Percentiles rank a stretch among this genome's conserved stretches.
These are phyloP conservation scores for Peronospora tabacina DNA, from an alignment of 352 stramenopile species.

Conservation along the genomic window DNA sequence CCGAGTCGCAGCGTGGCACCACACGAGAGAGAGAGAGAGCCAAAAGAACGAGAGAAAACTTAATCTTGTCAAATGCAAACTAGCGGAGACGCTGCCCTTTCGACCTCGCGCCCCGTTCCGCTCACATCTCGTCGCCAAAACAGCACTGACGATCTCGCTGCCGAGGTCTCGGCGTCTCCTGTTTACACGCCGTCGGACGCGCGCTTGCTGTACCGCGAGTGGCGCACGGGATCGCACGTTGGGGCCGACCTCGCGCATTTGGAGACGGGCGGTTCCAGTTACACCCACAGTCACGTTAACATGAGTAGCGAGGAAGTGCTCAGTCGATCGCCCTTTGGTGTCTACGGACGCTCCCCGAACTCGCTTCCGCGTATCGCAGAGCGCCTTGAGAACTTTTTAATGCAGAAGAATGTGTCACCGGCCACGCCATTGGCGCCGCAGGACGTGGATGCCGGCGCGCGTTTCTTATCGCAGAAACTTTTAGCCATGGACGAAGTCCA, in stretches of 20 bases:
- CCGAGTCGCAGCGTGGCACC: conserved; percentile 3
- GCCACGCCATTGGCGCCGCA: conserved; percentile 9
- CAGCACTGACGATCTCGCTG: conserved; percentile 59
- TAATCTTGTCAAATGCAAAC: conserved; percentile 16
- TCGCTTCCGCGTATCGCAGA: conserved; percentile 65
- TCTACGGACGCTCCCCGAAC: conserved; percentile 40
- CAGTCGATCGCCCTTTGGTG: conserved; percentile 56
- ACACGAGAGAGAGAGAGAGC: neutral
- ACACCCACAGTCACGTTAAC: conserved; percentile 9
- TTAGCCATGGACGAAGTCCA: conserved; percentile 22
- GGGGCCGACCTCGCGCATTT: conserved; percentile 31
- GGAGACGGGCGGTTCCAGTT: conserved; percentile 12
- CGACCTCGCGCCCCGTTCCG: neutral
- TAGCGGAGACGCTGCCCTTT: conserved; percentile 10
- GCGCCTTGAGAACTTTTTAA: conserved; percentile 49
- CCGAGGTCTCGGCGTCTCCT: conserved; percentile 36
- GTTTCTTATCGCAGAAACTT: conserved; percentile 59
- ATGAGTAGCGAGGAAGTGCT: conserved; percentile 63
- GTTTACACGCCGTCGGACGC: conserved; percentile 52
- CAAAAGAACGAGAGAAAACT: neutral
- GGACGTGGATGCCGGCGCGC: conserved; percentile 49
- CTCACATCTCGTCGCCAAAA: conserved; percentile 33
- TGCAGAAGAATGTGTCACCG: conserved; percentile 41
- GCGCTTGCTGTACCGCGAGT: conserved; percentile 71
- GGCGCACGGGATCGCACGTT: conserved; percentile 54